phyloP scores from a whole-genome alignment of 805 yeast genomes.

The Wickerhamiella siamensis region DNA sequence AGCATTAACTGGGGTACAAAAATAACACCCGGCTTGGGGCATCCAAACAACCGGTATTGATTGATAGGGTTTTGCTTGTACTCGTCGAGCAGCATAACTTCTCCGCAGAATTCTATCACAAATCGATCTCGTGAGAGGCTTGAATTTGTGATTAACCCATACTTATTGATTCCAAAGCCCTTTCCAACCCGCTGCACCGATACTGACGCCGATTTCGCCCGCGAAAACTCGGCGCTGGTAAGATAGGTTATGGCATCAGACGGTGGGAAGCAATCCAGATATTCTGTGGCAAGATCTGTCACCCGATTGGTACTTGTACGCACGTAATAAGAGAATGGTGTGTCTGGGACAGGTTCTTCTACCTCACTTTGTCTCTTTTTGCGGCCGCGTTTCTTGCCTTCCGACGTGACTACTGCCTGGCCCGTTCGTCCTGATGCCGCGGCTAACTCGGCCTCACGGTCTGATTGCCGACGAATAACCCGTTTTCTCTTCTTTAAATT shows the following conservation, averaged over 20 bases:
- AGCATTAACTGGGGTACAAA: constrained; percentile 43
- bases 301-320: background rate
- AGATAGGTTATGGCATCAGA: background rate
- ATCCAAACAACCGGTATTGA: constrained; percentile 61
- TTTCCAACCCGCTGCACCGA: background rate
- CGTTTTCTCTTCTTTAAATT: constrained; percentile 8
- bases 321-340: constrained; percentile 6
- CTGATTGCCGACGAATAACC: constrained; percentile 10
- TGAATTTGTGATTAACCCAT: constrained; percentile 41
- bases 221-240: background rate
- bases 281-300: background rate
- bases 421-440: background rate
- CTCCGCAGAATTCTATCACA: constrained; percentile 57
- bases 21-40: constrained; percentile 47
- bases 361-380: background rate
- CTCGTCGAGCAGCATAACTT: constrained; percentile 46
- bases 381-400: constrained; percentile 5
- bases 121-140: constrained; percentile 34
- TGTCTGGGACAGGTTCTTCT: constrained; percentile 1
- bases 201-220: background rate
- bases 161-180: constrained; percentile 44
- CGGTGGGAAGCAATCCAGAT: background rate
- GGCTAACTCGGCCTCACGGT: constrained; percentile 3
- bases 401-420: background rate
- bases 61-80: constrained; percentile 55